Evolutionary conservation across 2,329 filamentous ascomycete species (phyloP).

Genomic region (Pyrenochaeta sp.): DNA sequence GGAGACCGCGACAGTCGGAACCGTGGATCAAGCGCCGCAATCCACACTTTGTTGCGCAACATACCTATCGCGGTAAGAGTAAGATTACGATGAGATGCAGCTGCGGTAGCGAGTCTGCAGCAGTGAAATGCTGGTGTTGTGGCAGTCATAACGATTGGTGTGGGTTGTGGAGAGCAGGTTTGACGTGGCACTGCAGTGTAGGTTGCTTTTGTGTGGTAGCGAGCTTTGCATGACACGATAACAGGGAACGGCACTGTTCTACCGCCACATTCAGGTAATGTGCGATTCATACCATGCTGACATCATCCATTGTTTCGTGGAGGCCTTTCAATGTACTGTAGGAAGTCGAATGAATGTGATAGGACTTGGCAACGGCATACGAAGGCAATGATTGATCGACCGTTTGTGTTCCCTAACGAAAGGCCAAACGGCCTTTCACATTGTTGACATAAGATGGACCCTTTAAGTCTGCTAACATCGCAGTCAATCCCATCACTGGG

Average conservation of each 20-base stretch:
- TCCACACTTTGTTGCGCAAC: constrained; percentile 22
- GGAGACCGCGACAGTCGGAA: constrained; percentile 14
- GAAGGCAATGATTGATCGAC: no score
- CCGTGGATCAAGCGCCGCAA: constrained; percentile 29
- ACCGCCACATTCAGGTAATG: no score
- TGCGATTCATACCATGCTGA: no score
- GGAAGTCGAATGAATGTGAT: no score
- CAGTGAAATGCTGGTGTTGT: neutral
- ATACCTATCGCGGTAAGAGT: constrained; percentile 21
- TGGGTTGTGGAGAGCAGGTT: neutral
- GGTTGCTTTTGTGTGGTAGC: constrained; percentile 2
- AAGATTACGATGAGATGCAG: constrained; percentile 2
- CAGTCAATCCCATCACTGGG: neutral
- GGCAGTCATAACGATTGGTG: neutral
- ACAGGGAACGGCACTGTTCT: no score
- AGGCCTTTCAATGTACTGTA: no score
- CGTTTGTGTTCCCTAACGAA: no score
- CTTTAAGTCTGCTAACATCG: neutral
- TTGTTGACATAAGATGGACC: neutral
- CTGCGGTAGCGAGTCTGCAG: constrained; percentile 5
- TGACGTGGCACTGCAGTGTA: constrained; percentile 8
- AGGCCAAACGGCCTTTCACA: neutral
- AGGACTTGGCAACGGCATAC: no score
- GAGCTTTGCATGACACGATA: neutral
- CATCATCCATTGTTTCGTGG: no score